These are phyloP conservation scores for Moniliella sp. DNA, from an alignment of 1,284 basidiomycete genomes.

Conservation along the genomic window DNA sequence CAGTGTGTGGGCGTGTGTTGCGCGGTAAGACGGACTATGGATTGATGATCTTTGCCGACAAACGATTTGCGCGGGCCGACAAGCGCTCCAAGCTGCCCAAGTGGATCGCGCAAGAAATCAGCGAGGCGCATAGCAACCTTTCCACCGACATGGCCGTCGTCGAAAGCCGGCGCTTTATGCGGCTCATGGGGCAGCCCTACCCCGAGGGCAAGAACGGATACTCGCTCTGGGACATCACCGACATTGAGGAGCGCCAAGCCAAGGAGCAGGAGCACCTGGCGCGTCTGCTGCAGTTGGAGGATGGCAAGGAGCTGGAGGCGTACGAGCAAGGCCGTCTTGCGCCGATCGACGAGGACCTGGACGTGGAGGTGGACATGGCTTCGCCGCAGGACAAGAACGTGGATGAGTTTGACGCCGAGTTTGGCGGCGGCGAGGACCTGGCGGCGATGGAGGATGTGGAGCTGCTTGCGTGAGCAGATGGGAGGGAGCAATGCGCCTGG, in stretches of 20 bases:
- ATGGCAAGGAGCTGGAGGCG: conserved; percentile 1
- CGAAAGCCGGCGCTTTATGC: conserved; percentile 84
- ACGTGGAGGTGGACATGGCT: background rate
- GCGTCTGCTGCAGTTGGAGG: conserved; percentile 14
- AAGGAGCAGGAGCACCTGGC: conserved; percentile 44
- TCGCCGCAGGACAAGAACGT: conserved; percentile 1
- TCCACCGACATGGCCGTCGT: conserved; percentile 97
- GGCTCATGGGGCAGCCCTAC: conserved; percentile 86
- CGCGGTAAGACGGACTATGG: conserved; percentile 99
- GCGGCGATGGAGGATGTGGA: no score
- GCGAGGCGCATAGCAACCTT: conserved; percentile 76
- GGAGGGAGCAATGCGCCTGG: no score
- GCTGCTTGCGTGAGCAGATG: no score
- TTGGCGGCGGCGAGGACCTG: conserved; percentile 37
- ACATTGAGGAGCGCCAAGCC: conserved; percentile 57
- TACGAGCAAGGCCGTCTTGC: background rate
- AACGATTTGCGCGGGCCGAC: conserved; percentile 83
- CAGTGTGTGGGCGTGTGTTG: conserved; percentile 95
- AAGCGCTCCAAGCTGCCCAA: conserved; percentile 89
- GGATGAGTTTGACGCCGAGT: conserved; percentile 20
- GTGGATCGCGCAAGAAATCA: conserved; percentile 97
- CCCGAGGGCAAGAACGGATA: conserved; percentile 69
- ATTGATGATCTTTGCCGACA: conserved; percentile 96
- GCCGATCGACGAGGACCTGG: background rate
- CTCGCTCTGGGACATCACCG: conserved; percentile 74